Percentiles rank a stretch among this genome's conserved stretches.
phyloP scores from a whole-genome alignment of 805 yeast species.

The Huiozyma naganishii region DNA sequence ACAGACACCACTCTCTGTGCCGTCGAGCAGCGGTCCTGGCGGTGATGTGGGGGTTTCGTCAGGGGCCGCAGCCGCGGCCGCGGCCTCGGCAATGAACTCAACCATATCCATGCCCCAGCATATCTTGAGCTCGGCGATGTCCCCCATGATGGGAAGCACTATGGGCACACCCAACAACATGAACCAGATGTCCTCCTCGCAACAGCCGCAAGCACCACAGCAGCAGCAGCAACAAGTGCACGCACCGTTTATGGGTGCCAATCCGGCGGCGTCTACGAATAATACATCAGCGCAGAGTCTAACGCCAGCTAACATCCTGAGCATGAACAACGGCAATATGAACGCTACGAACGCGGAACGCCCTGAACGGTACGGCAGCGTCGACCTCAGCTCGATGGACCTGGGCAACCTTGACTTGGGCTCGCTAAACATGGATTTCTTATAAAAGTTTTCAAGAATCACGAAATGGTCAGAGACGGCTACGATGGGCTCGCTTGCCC shows the following conservation, averaged over 20 bases:
- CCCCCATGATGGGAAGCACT: background rate
- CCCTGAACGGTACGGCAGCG: background rate
- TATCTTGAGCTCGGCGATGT: background rate
- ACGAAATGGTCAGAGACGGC: no score
- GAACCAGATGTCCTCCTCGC: background rate
- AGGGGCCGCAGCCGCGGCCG: background rate
- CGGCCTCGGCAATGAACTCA: background rate
- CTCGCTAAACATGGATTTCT: conserved; percentile 23
- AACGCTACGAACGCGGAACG: conserved; percentile 2
- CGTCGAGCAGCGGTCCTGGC: background rate
- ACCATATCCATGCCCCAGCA: background rate
- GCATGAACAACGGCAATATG: conserved; percentile 9
- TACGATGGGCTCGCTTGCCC: no score
- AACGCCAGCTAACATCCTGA: conserved; percentile 10
- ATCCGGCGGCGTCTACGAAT: no score
- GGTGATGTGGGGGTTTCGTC: background rate
- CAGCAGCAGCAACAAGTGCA: background rate
- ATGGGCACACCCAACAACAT: background rate
- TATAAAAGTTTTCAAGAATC: conserved; percentile 4
- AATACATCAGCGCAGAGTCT: background rate
- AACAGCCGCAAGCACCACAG: background rate
- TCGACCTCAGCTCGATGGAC: conserved; percentile 12
- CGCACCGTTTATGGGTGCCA: no score
- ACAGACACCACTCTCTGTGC: conserved; percentile 1
- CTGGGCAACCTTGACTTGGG: conserved; percentile 23